phyloP scores from a whole-genome alignment of 495 filamentous ascomycete species.

The Monascus purpureus region DNA sequence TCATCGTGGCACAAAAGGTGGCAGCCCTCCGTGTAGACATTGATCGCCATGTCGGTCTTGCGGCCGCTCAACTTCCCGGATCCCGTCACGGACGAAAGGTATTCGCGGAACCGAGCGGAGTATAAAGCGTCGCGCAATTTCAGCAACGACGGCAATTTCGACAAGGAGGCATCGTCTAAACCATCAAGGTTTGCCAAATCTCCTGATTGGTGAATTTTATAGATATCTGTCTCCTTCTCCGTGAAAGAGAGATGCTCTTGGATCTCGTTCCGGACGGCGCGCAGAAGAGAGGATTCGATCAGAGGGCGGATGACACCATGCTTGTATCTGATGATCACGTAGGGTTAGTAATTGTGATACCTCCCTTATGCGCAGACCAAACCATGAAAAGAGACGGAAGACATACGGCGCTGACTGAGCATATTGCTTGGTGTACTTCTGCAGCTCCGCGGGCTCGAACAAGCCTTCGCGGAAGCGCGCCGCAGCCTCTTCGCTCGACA shows the following conservation, averaged over 20 bases:
- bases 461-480: slow-evolving; percentile 58
- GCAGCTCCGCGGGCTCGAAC: slow-evolving; percentile 52
- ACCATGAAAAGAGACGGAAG: slow-evolving; percentile 1
- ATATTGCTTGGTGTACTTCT: slow-evolving; percentile 57
- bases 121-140: slow-evolving; percentile 86
- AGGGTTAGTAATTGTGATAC: slow-evolving; percentile 3
- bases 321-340: slow-evolving; percentile 45
- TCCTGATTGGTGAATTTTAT: slow-evolving; percentile 97
- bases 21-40: slow-evolving; percentile 92
- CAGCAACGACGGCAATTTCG: slow-evolving; percentile 71
- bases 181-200: slow-evolving; percentile 96
- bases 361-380: slow-evolving; percentile 2
- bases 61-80: slow-evolving; percentile 76
- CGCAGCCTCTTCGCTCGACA: slow-evolving; percentile 32
- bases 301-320: slow-evolving; percentile 77
- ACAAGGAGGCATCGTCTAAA: slow-evolving; percentile 66
- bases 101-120: slow-evolving; percentile 75
- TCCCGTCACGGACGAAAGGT: slow-evolving; percentile 69
- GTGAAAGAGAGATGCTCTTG: slow-evolving; percentile 82
- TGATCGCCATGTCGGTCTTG: slow-evolving; percentile 99
- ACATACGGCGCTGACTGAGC: slow-evolving; percentile 54
- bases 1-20: slow-evolving; percentile 96
- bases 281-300: slow-evolving; percentile 66
- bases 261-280: slow-evolving; percentile 78
- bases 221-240: slow-evolving; percentile 98